These are phyloP conservation scores for Nakazawaea laoshanensis DNA, from an alignment of 805 yeast genomes.

Conservation along the genomic window DNA sequence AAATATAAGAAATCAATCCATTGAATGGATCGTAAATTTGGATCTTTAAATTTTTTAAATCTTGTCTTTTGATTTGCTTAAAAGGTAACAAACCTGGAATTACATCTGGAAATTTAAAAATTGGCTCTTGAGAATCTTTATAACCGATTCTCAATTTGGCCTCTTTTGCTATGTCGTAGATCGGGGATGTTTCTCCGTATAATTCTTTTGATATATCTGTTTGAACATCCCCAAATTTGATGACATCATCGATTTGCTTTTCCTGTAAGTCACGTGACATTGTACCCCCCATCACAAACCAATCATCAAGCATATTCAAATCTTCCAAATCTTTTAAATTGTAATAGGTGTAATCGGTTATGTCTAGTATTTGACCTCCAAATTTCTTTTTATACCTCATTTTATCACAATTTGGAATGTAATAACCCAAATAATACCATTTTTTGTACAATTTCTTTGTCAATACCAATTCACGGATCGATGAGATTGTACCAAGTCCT, in stretches of 20 bases:
- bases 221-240: no score
- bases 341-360: conserved; percentile 35
- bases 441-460: conserved; percentile 35
- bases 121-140: no score
- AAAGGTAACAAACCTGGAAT: conserved; percentile 45
- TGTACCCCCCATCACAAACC: not conserved
- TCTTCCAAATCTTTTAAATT: conserved; percentile 23
- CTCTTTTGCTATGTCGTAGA: no score
- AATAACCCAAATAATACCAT: conserved; percentile 75
- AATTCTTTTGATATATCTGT: no score
- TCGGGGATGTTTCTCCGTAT: no score
- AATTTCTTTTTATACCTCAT: conserved; percentile 77
- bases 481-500: conserved; percentile 73
- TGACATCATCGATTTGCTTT: no score
- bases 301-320: no score
- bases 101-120: conserved; percentile 29
- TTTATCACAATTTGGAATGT: conserved; percentile 69
- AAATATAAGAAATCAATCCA: not conserved
- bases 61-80: conserved; percentile 16
- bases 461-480: conserved; percentile 58
- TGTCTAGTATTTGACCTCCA: conserved; percentile 67
- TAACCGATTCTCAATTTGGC: no score
- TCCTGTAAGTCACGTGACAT: no score
- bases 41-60: not conserved
- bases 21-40: conserved; percentile 14